Evolutionary conservation across 495 filamentous ascomycete genomes (phyloP).

Genomic region (Hypoxylon cercidicola): DNA sequence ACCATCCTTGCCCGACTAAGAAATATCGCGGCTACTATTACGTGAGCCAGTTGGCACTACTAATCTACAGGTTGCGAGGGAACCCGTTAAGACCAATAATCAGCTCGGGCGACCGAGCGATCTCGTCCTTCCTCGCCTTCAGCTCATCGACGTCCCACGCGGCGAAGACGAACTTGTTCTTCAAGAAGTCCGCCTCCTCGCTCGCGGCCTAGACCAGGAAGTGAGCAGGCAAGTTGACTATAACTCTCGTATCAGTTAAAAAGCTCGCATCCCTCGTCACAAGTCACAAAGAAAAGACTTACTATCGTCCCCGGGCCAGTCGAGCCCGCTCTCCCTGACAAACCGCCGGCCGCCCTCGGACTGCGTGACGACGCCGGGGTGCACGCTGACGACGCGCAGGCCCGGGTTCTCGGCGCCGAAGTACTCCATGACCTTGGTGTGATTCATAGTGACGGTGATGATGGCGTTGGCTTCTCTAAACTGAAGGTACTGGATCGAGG

Average conservation of each 20-base stretch:
- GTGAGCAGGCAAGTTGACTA: conserved; percentile 49
- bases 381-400: conserved; percentile 51
- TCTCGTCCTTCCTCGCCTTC: conserved; percentile 40
- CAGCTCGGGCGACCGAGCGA: conserved; percentile 28
- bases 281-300: conserved; percentile 6
- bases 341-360: conserved; percentile 47
- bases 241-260: background rate
- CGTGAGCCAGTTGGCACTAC: too few species aligned
- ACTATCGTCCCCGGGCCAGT: conserved; percentile 38
- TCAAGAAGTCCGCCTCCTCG: conserved; percentile 53
- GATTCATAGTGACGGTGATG: conserved; percentile 22
- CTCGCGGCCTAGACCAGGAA: conserved; percentile 55
- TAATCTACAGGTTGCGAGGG: conserved; percentile 13
- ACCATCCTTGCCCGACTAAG: too few species aligned
- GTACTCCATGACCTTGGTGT: conserved; percentile 48
- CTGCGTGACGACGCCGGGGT: conserved; percentile 52
- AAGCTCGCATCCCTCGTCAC: too few species aligned
- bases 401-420: conserved; percentile 55
- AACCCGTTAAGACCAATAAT: conserved; percentile 38
- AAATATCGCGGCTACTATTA: too few species aligned
- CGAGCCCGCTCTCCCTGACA: conserved; percentile 30
- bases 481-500: background rate
- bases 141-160: conserved; percentile 63
- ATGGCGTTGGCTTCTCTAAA: background rate
- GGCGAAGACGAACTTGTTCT: conserved; percentile 54